Conservation (phyloP, 768 basidiomycete genomes). For the Trametes coccinea region DNA sequence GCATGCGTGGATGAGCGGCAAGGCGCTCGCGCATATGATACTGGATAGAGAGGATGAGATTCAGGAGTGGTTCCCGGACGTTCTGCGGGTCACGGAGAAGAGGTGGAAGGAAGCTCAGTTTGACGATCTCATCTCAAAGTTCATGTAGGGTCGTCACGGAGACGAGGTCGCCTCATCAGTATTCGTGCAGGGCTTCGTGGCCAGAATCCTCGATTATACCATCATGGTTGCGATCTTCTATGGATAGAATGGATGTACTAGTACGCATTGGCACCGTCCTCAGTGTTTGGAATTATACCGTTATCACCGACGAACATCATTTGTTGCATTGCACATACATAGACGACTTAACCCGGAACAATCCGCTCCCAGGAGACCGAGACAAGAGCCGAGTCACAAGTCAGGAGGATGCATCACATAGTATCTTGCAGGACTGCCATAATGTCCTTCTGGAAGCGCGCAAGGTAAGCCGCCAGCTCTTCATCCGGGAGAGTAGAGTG, state of each 20-base stretch:
- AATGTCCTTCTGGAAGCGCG: conserved; percentile 69
- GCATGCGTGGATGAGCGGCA: conserved; percentile 64
- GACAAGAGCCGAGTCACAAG: too few relatives aligned
- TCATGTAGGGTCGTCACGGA: conserved; percentile 5
- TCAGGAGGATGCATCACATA: conserved; percentile 22
- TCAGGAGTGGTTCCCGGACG: conserved; percentile 50
- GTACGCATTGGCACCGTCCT: too few relatives aligned
- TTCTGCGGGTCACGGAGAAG: conserved; percentile 46
- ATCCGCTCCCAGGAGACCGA: too few relatives aligned
- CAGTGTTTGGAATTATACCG: too few relatives aligned
- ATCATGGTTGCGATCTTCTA: too few relatives aligned
- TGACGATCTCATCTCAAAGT: conserved; percentile 33
- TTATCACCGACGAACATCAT: too few relatives aligned
- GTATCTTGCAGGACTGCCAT: conserved; percentile 52
- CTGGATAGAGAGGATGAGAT: conserved; percentile 39
- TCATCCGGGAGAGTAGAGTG: conserved; percentile 73
- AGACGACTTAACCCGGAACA: too few relatives aligned
- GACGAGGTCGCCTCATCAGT: too few relatives aligned
- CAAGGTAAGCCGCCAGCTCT: conserved; percentile 66
- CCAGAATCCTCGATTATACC: too few relatives aligned
- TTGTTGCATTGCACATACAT: too few relatives aligned
- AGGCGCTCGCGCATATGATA: conserved; percentile 62
- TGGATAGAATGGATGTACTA: too few relatives aligned
- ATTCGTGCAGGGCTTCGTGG: too few relatives aligned
- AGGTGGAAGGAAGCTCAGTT: conserved; percentile 49